Conservation (phyloP, 1,139 yeast genomes). For the Scheffersomyces stambukii region DNA sequence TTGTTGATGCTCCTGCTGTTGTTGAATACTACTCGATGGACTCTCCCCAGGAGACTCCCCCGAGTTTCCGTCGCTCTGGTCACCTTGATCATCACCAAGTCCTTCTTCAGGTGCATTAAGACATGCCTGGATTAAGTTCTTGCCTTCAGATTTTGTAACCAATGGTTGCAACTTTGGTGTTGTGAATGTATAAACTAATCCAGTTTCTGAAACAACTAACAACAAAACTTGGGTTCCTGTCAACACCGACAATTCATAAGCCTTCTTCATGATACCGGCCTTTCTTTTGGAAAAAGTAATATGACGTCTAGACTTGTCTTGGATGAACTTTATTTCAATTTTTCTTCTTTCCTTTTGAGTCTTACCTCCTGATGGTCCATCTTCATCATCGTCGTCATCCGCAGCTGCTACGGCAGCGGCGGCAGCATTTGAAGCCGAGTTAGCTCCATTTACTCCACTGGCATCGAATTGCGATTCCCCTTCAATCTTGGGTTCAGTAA, state of each 20-base stretch:
- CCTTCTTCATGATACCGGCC: slow-evolving; percentile 98
- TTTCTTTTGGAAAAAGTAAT: slow-evolving; percentile 96
- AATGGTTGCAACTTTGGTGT: slow-evolving; percentile 97
- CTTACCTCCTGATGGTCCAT: slow-evolving; percentile 51
- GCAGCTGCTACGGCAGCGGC: slow-evolving; percentile 21
- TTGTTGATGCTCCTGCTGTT: slow-evolving; percentile 20
- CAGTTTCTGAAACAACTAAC: slow-evolving; percentile 94
- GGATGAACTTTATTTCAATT: slow-evolving; percentile 94
- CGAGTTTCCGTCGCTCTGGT: slow-evolving; percentile 52
- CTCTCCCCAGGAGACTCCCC: slow-evolving; percentile 40
- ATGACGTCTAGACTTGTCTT: slow-evolving; percentile 95
- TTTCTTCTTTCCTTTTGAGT: slow-evolving; percentile 83
- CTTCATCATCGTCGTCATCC: slow-evolving; percentile 70
- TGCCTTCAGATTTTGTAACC: slow-evolving; percentile 96
- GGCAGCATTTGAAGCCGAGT: too few relatives aligned
- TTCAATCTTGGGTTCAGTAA: too few relatives aligned
- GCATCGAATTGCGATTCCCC: too few relatives aligned
- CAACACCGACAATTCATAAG: slow-evolving; percentile 89
- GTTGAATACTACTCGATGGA: slow-evolving; percentile 24
- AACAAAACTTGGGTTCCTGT: slow-evolving; percentile 96
- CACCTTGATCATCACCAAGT: slow-evolving; percentile 57
- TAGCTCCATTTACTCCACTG: too few relatives aligned
- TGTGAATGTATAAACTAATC: slow-evolving; percentile 96
- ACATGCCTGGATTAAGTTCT: slow-evolving; percentile 94
- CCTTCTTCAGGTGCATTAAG: slow-evolving; percentile 85